These are phyloP conservation scores for barrel medic (Medicago truncatula) DNA, from an alignment of 306 rosid species.

Conservation along the genomic window DNA sequence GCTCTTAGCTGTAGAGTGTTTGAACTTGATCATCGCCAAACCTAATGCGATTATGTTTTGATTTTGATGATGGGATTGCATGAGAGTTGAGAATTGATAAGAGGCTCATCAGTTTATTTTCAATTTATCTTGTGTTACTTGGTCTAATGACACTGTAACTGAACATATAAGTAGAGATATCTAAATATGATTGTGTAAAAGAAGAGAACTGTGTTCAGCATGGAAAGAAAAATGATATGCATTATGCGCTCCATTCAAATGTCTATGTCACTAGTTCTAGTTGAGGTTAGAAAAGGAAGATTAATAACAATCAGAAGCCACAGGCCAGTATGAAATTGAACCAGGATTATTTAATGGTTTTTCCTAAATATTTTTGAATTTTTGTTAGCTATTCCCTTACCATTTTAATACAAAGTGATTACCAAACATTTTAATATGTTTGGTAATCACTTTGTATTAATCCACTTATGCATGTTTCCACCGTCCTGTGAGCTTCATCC, in stretches of 20 bases:
- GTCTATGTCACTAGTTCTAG: neutral
- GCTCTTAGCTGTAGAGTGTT: neutral
- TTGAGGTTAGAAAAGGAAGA: neutral
- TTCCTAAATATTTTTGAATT: neutral
- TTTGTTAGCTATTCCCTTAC: neutral
- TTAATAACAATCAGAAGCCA: neutral
- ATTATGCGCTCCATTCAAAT: neutral
- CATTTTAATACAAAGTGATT: too few relatives aligned
- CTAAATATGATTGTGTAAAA: neutral
- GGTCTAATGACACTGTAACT: neutral
- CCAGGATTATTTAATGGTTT: too few relatives aligned
- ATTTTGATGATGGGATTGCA: neutral
- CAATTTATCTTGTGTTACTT: neutral
- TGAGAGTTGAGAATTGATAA: neutral
- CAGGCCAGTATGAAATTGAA: neutral
- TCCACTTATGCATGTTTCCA: neutral
- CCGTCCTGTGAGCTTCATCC: neutral
- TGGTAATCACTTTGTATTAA: too few relatives aligned
- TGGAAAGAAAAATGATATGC: neutral
- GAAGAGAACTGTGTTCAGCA: neutral
- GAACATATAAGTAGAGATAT: neutral
- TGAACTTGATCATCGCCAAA: neutral
- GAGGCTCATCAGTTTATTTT: neutral
- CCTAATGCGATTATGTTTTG: neutral
- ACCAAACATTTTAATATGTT: too few relatives aligned